Evolutionary conservation across 192 early-diverging fungal species (phyloP).

Genomic region (Paraglomus occultum): DNA sequence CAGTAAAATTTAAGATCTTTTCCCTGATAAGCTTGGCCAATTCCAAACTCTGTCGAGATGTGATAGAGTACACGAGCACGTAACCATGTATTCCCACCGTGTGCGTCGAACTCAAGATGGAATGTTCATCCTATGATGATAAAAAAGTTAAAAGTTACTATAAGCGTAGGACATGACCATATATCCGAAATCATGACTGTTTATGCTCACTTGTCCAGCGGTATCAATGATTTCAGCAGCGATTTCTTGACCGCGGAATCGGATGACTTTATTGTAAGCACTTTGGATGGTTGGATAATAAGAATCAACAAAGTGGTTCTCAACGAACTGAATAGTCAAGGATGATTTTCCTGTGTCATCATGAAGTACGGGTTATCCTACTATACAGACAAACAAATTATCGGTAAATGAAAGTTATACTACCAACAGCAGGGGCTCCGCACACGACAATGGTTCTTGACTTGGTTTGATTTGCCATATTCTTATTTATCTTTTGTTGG

Average conservation of each 20-base stretch:
- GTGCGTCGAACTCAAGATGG: conserved; percentile 88
- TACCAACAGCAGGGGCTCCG: conserved; percentile 77
- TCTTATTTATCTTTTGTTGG: not conserved
- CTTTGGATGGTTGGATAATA: conserved; percentile 98
- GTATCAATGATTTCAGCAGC: conserved; percentile 92
- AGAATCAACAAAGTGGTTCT: conserved; percentile 85
- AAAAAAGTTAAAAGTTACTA: conserved; percentile 13
- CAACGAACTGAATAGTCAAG: conserved; percentile 89
- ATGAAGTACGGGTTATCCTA: conserved; percentile 7
- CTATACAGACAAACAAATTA: not conserved
- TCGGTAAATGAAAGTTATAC: not conserved
- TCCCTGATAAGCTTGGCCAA: conserved; percentile 87
- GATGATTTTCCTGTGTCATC: conserved; percentile 75
- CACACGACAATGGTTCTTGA: conserved; percentile 79
- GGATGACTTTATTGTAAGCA: conserved; percentile 84
- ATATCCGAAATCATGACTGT: not conserved
- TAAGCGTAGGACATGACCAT: not conserved
- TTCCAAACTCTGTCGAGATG: conserved; percentile 82
- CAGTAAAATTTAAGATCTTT: conserved; percentile 91
- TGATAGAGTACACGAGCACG: conserved; percentile 91
- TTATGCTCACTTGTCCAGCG: conserved; percentile 78
- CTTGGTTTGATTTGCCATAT: conserved; percentile 49
- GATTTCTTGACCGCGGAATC: conserved; percentile 80
- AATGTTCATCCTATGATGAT: conserved; percentile 78
- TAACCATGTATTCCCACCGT: conserved; percentile 92